phyloP scores from a whole-genome alignment of 2,329 filamentous ascomycete species.

The Monosporascus sp. region DNA sequence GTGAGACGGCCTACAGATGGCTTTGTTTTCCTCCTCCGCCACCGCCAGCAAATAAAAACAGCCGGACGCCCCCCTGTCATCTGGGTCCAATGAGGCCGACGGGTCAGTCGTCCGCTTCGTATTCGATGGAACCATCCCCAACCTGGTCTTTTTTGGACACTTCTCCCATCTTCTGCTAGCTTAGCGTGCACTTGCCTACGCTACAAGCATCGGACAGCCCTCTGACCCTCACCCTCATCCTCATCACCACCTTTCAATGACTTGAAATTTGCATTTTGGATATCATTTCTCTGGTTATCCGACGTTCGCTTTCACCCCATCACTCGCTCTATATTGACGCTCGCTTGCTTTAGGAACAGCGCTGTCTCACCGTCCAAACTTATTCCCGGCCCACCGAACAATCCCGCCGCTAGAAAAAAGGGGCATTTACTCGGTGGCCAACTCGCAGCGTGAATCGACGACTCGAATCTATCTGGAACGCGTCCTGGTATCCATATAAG shows the following conservation, averaged over 20 bases:
- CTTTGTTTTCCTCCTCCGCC: not conserved
- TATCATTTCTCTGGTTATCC: conserved; percentile 7
- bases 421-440: not conserved
- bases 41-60: not conserved
- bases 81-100: too few relatives aligned
- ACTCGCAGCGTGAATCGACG: not conserved
- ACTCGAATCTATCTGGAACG: not conserved
- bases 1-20: not conserved
- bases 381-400: not conserved
- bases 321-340: conserved; percentile 5
- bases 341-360: conserved; percentile 14
- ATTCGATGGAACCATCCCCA: too few relatives aligned
- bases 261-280: conserved; percentile 7
- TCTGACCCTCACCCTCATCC: not conserved
- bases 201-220: not conserved
- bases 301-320: conserved; percentile 23
- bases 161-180: too few relatives aligned
- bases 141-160: too few relatives aligned
- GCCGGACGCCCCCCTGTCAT: not conserved
- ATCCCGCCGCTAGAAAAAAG: not conserved
- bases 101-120: too few relatives aligned
- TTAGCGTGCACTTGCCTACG: not conserved
- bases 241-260: conserved; percentile 7
- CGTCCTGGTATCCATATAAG: not conserved
- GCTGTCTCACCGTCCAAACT: too few relatives aligned